Evolutionary conservation across 148 eudicot genomes (phyloP), one percentile per base, ranked within the genome.

Genomic region (Drosera capensis): DNA sequence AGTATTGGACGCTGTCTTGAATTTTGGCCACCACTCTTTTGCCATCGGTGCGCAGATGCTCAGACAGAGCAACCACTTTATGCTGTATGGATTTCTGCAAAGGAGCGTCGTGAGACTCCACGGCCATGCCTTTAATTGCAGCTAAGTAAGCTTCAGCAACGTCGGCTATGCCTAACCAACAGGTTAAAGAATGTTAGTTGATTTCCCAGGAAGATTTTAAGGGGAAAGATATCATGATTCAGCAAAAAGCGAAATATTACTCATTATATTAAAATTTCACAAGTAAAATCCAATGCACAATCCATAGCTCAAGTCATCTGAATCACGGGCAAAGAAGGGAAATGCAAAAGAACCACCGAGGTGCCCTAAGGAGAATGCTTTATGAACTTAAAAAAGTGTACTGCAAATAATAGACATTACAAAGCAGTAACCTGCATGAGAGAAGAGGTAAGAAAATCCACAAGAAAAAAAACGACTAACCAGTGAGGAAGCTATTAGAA

Each of bases 131-230:
- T 77, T 78, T 85, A 14, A 85, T 74, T 55, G 85, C 94, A 40
- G 79, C 88, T 20, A 68, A 11, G 50, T 80, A 85, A 23, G 94
- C 88, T 70, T 79, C 99, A 23, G 78, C 79, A 40, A 92, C 99
- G 26, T 85, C 95, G 0, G 80, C 71, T 74, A 85, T 81, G 64
- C 94, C 95, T 92, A 34, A 5, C n/a, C 4, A 34, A 5, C n/a
- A 28, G 9, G 31, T 3, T 28, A 4, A 28, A 28, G 31, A 28
- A 9, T 9, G 9, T 28, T 9, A 28, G 9, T 28, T 4, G 31
- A 4, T 3, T 28, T 28, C 4, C 31, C 4, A 28, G 4, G 31
- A 28, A 28, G 31, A 28, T 3, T 3, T 28, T 28, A 9, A 9
- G 9, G 31, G 9, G 31, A 4, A 3, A 28, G 31, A 28, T 4